Percentiles rank a stretch among this genome's conserved stretches.
These are phyloP conservation scores for Torrubiella hemipterigena DNA, from an alignment of 2,329 filamentous ascomycete species.

Conservation along the genomic window DNA sequence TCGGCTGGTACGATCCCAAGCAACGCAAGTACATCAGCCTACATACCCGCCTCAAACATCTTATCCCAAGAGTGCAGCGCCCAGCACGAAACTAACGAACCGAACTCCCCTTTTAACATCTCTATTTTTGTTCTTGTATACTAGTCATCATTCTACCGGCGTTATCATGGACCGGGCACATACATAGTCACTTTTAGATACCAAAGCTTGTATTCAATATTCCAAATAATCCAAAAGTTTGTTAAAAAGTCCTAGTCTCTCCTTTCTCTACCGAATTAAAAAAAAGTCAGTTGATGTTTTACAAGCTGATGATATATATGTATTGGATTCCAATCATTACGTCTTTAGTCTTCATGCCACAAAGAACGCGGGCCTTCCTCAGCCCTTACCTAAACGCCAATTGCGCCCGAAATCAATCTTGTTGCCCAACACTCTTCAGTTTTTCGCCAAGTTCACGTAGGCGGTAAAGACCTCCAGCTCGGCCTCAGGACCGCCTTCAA, in stretches of 20 bases:
- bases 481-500: slow-evolving; percentile 46
- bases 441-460: slow-evolving; percentile 56
- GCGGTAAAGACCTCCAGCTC: slow-evolving; percentile 72
- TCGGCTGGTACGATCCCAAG: slow-evolving; percentile 44
- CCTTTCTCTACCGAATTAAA: too few relatives aligned
- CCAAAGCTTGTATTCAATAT: neutral
- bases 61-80: slow-evolving; percentile 27
- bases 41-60: slow-evolving; percentile 29
- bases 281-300: too few relatives aligned
- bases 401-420: neutral
- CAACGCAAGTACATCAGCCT: slow-evolving; percentile 29
- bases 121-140: neutral
- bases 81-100: slow-evolving; percentile 9
- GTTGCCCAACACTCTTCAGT: slow-evolving; percentile 13
- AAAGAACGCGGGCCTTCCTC: neutral
- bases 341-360: neutral
- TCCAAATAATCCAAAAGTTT: neutral
- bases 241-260: too few relatives aligned
- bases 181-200: neutral
- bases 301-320: too few relatives aligned
- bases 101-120: neutral
- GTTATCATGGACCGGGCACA: neutral
- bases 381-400: neutral
- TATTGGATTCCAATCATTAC: neutral
- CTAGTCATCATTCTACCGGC: neutral